These are phyloP conservation scores for Triadica sebifera DNA, from an alignment of 345 rosid genomes.

Conservation along the genomic window DNA sequence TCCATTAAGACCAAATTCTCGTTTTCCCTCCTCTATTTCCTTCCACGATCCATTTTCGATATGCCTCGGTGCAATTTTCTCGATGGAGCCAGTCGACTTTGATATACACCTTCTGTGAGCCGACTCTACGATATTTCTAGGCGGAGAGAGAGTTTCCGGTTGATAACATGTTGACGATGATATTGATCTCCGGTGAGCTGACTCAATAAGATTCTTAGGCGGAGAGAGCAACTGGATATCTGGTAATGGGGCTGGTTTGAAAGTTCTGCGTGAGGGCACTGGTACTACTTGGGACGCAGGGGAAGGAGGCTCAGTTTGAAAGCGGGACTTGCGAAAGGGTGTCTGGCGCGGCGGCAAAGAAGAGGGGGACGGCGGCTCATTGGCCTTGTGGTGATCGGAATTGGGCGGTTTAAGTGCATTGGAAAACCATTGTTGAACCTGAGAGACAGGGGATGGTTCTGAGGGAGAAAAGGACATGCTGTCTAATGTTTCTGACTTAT, in stretches of 20 bases:
- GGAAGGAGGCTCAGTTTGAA: conserved; percentile 32
- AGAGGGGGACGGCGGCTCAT: conserved; percentile 1
- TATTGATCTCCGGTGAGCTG: conserved; percentile 41
- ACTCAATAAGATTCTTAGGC: conserved; percentile 36
- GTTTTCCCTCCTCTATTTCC: conserved; percentile 28
- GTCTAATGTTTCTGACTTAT: conserved; percentile 29
- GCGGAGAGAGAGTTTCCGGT: conserved; percentile 44
- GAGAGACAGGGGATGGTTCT: conserved; percentile 34
- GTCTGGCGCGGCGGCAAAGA: conserved; percentile 45
- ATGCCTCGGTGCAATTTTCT: conserved; percentile 30
- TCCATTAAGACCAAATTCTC: conserved; percentile 33
- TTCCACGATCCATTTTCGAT: conserved; percentile 16
- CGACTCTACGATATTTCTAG: conserved; percentile 52
- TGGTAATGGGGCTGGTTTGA: conserved; percentile 29
- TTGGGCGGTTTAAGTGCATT: conserved; percentile 35
- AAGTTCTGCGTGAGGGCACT: conserved; percentile 32
- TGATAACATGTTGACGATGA: conserved; percentile 38
- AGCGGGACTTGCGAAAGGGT: conserved; percentile 43
- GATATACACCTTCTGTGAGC: conserved; percentile 45
- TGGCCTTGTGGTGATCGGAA: conserved; percentile 12
- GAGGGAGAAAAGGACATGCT: conserved; percentile 6
- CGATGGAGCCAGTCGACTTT: conserved; percentile 46
- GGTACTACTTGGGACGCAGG: conserved; percentile 27
- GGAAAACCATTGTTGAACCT: conserved; percentile 49
- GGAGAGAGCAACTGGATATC: conserved; percentile 41